A percentile compares a stretch with the other conserved stretches of the same genome.
phyloP scores from a whole-genome alignment of 257 asterid genomes.

The Paraleonurus japonicus region DNA sequence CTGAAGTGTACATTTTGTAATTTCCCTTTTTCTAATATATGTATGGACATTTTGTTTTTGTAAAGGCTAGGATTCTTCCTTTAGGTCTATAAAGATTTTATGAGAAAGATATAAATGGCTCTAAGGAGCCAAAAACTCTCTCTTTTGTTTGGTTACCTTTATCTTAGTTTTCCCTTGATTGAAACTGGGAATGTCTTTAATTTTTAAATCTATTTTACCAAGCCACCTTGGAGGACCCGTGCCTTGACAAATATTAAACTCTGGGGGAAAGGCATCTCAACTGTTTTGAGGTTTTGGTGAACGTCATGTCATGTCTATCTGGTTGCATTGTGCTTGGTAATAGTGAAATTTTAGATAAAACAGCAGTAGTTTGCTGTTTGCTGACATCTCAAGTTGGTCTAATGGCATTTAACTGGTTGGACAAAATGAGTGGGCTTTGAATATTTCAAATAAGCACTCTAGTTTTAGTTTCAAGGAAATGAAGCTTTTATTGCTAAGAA shows the following conservation, averaged over 20 bases:
- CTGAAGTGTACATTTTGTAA: no score
- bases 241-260: background rate
- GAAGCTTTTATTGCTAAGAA: no score
- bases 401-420: no score
- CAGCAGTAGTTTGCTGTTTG: constrained; percentile 8
- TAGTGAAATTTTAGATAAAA: constrained; percentile 6
- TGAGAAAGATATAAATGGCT: no score
- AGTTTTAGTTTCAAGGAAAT: background rate
- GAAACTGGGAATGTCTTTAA: background rate
- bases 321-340: constrained; percentile 5
- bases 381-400: background rate
- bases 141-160: background rate
- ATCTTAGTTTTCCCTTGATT: background rate
- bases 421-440: no score
- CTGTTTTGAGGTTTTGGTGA: background rate
- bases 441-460: background rate
- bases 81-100: no score
- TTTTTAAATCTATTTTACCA: background rate
- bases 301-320: background rate
- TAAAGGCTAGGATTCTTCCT: no score
- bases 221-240: background rate
- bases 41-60: no score
- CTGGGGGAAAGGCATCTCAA: background rate
- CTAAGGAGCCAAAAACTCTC: no score
- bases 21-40: no score